phyloP scores from a whole-genome alignment of 305 asterid species.

The Fraxinus greggii region DNA sequence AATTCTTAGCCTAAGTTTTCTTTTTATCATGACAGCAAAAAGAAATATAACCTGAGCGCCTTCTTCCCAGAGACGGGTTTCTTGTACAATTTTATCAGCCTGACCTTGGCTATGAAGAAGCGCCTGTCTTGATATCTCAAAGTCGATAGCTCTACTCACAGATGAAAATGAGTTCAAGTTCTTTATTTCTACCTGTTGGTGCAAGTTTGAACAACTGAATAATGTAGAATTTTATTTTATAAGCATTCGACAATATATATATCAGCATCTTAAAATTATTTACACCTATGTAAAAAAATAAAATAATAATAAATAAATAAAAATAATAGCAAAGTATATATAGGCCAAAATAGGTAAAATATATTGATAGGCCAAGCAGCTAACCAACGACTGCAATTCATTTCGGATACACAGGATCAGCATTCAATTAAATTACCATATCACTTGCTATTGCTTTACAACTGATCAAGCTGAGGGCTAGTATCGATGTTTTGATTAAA shows the following conservation, averaged over 20 bases:
- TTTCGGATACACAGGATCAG: not conserved
- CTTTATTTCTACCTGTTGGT: constrained; percentile 88
- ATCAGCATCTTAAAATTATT: not conserved
- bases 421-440: not conserved
- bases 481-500: not conserved
- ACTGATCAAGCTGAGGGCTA: not conserved
- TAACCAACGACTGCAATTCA: not conserved
- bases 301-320: not conserved
- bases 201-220: constrained; percentile 21
- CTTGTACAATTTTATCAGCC: constrained; percentile 81
- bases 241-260: not conserved
- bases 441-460: not conserved
- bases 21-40: constrained; percentile 18
- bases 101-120: constrained; percentile 75
- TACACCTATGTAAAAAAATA: not conserved
- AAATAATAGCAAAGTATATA: not conserved
- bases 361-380: not conserved
- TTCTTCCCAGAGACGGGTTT: constrained; percentile 99
- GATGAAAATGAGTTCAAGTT: constrained; percentile 95
- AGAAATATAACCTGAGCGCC: constrained; percentile 79
- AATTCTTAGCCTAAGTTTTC: not conserved
- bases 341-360: not conserved
- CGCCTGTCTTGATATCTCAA: constrained; percentile 88
- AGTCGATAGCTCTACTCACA: constrained; percentile 88
- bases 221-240: not conserved